Evolutionary conservation across 1,284 basidiomycete species (phyloP), one percentile per base, ranked within the genome.

Genomic region (Moniliophthora roreri): DNA sequence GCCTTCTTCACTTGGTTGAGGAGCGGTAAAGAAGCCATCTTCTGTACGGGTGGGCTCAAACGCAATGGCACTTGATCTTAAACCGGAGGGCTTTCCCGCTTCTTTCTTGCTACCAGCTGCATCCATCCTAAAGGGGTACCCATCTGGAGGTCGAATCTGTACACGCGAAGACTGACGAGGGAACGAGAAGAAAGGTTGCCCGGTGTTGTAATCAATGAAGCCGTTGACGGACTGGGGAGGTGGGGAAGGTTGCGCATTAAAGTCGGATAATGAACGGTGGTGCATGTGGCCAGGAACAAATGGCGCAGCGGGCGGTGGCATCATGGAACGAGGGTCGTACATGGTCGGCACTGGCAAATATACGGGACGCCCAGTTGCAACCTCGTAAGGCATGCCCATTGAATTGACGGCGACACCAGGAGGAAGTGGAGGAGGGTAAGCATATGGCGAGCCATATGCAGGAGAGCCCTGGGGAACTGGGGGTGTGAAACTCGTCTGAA

Each of bases 281-380:
- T 80, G 82, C 69, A 85, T 76, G 62, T 87, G 85, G n/a, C 70
- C 66, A 18, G 73, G 79, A 15, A 79, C 73, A 61, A 81, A 82
- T 11, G 75, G 63, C 38, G 81, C 62, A 38, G 68, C 71, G 52
- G 68, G 73, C 34, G 69, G 69, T 63, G 79, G 81, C 60, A 85
- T 74, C 55, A 85, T 66, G 18, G 85, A 82, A 16, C 80, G 84
- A 48, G 85, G 84, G 42, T 81, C 82, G 64, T 83, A 89, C 70
- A 89, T 78, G 15, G 77, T 72, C 7, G 80, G 74, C 35, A 79
- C 72, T 58, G 80, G 84, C 15, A 91, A 74, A 60, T 85, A 87
- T 32, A 92, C 84, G 6, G 87, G 81, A 37, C 86, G 86, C 24
- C 90, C 89, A 5, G 87, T 91, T 9, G 87, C 81, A 52, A 91